phyloP scores from a whole-genome alignment of 2,329 filamentous ascomycete genomes.

The Zymoseptoria ardabiliae region DNA sequence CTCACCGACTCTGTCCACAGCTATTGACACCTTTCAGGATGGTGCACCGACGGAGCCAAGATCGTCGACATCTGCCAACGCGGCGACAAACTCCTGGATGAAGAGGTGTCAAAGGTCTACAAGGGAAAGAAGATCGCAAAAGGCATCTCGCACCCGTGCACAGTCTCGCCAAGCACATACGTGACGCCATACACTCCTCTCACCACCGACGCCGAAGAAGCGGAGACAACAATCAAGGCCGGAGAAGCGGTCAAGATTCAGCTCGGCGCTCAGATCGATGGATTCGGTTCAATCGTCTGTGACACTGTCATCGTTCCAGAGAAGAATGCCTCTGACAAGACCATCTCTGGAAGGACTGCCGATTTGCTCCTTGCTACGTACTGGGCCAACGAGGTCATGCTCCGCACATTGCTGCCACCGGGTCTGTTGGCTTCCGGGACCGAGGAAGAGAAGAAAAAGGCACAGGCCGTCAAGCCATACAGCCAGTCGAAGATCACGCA shows the following conservation, averaged over 20 bases:
- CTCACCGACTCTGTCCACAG: background rate
- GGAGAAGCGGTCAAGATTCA: constrained; percentile 94
- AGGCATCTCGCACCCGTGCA: constrained; percentile 90
- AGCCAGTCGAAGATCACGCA: constrained; percentile 80
- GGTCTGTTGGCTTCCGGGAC: constrained; percentile 74
- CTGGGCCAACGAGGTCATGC: constrained; percentile 90
- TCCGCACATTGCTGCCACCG: constrained; percentile 86
- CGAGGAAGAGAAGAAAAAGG: constrained; percentile 94
- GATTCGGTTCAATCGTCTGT: constrained; percentile 92
- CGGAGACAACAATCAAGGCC: constrained; percentile 68
- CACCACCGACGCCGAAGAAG: constrained; percentile 77
- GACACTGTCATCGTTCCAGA: constrained; percentile 73
- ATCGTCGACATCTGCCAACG: constrained; percentile 90
- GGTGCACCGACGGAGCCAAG: constrained; percentile 77
- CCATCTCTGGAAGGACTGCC: constrained; percentile 62
- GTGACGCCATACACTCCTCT: constrained; percentile 96
- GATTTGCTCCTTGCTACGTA: constrained; percentile 86
- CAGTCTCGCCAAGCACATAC: constrained; percentile 86
- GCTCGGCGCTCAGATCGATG: constrained; percentile 97
- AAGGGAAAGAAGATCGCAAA: constrained; percentile 96
- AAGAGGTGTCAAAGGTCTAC: constrained; percentile 92
- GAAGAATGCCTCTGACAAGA: constrained; percentile 45
- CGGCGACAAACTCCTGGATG: constrained; percentile 89
- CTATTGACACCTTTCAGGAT: constrained; percentile 39
- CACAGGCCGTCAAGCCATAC: constrained; percentile 66